phyloP scores from a whole-genome alignment of 768 basidiomycete species.

The Tricholoma bakamatsutake region DNA sequence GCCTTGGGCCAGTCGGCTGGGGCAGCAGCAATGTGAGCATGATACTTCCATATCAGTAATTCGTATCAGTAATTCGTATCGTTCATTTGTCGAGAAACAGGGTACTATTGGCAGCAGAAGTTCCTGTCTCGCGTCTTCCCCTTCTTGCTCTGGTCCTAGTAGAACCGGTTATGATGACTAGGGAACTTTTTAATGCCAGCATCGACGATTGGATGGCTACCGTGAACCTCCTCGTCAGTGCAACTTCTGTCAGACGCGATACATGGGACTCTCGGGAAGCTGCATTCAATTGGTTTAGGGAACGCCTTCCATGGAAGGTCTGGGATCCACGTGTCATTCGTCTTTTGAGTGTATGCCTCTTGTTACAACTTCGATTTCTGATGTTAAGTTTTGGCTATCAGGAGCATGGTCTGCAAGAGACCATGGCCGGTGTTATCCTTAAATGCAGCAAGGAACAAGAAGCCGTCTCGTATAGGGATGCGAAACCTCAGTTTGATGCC shows the following conservation, averaged over 20 bases:
- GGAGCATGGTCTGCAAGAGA: conserved; percentile 31
- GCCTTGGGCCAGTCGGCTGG: conserved; percentile 16
- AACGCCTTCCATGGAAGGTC: conserved; percentile 37
- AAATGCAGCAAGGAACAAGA: conserved; percentile 43
- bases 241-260: conserved; percentile 31
- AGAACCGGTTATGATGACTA: conserved; percentile 5
- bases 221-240: conserved; percentile 24
- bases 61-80: background rate
- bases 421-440: conserved; percentile 23
- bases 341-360: conserved; percentile 27
- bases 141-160: conserved; percentile 5
- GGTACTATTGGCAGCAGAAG: background rate
- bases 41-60: background rate
- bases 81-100: background rate
- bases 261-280: conserved; percentile 35
- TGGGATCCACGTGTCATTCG: conserved; percentile 39
- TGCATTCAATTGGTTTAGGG: conserved; percentile 37
- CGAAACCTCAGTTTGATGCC: conserved; percentile 38
- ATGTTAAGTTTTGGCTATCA: conserved; percentile 8
- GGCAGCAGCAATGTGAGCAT: conserved; percentile 8
- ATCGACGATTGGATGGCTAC: conserved; percentile 7
- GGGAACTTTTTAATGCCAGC: conserved; percentile 4
- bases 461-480: conserved; percentile 38
- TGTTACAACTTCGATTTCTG: background rate
- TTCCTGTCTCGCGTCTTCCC: background rate